These are phyloP conservation scores for Pyrenophora graminea DNA, from an alignment of 2,329 filamentous ascomycete species.

Conservation along the genomic window DNA sequence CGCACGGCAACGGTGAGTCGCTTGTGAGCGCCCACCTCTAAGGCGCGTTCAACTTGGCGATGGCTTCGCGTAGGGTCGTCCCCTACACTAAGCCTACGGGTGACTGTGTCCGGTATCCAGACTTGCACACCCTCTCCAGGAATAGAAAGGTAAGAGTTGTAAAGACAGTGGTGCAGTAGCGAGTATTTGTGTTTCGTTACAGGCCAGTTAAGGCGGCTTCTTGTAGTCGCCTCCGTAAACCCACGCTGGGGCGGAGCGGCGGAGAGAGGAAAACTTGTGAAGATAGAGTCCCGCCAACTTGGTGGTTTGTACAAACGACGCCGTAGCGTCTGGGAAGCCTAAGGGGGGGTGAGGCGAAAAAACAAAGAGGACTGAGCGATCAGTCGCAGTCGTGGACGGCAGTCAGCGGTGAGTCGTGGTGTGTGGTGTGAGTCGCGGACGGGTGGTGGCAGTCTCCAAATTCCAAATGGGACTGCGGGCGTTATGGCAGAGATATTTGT, in stretches of 20 bases:
- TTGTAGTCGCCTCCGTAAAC: constrained; percentile 93
- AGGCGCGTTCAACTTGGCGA: constrained; percentile 57
- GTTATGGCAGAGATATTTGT: constrained; percentile 20
- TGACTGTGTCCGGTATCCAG: constrained; percentile 29
- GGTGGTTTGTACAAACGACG: constrained; percentile 63
- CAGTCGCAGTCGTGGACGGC: constrained; percentile 34
- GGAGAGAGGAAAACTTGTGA: constrained; percentile 72
- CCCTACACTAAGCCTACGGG: constrained; percentile 51
- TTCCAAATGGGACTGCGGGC: constrained; percentile 3
- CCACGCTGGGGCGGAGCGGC: constrained; percentile 90
- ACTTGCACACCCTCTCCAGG: constrained; percentile 32
- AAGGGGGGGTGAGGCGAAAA: constrained; percentile 23
- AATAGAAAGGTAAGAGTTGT: constrained; percentile 29
- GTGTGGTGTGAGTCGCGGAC: constrained; percentile 17
- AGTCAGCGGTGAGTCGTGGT: constrained; percentile 13
- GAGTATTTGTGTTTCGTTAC: constrained; percentile 24
- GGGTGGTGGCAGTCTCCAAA: constrained; percentile 16
- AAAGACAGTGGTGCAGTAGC: constrained; percentile 23
- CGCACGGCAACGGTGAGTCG: constrained; percentile 50
- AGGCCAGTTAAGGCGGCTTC: constrained; percentile 81
- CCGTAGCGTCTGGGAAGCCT: constrained; percentile 42
- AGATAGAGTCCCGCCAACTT: constrained; percentile 90
- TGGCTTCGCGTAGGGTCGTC: constrained; percentile 52
- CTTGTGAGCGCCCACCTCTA: constrained; percentile 59
- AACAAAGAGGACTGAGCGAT: constrained; percentile 24